Conservation (phyloP, 129 eudicot species). For the Heracleum sosnowskyi region DNA sequence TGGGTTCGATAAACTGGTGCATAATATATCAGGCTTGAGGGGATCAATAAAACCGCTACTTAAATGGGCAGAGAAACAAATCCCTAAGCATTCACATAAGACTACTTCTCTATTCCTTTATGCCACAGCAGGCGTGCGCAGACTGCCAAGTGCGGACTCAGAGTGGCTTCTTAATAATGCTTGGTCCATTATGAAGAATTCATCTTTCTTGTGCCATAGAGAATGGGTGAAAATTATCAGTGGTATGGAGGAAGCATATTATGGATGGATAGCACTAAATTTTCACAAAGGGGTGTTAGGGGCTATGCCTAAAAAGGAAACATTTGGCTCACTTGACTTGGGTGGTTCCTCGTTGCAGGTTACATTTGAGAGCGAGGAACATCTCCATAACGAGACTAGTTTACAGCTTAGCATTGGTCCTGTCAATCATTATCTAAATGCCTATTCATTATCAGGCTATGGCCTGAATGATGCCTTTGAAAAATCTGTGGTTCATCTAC, state of each 20-base stretch:
- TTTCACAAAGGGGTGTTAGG: conserved; percentile 70
- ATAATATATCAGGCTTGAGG: conserved; percentile 67
- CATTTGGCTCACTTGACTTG: conserved; percentile 92
- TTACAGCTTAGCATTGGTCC: conserved; percentile 75
- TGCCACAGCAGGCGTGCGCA: conserved; percentile 98
- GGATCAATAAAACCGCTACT: conserved; percentile 78
- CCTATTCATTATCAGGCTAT: conserved; percentile 84
- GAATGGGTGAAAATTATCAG: conserved; percentile 86
- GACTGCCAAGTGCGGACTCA: conserved; percentile 77
- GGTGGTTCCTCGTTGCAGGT: conserved; percentile 98
- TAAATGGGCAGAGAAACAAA: conserved; percentile 84
- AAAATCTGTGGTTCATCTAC: conserved; percentile 72
- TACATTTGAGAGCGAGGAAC: conserved; percentile 68
- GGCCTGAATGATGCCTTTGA: conserved; percentile 97
- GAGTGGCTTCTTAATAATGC: conserved; percentile 74
- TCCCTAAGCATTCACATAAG: conserved; percentile 65
- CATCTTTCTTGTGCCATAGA: conserved; percentile 67
- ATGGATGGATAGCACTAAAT: conserved; percentile 97
- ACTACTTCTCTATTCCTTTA: conserved; percentile 75
- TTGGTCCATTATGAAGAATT: conserved; percentile 60
- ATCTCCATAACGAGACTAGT: conserved; percentile 45
- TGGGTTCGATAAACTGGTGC: conserved; percentile 82
- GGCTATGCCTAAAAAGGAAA: conserved; percentile 49
- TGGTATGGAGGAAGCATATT: conserved; percentile 96
- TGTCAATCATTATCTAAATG: conserved; percentile 75